Evolutionary conservation across 2,329 filamentous ascomycete genomes (phyloP), one percentile per base, ranked within the genome.

Genomic region (Monilinia vaccinii-corymbosi): DNA sequence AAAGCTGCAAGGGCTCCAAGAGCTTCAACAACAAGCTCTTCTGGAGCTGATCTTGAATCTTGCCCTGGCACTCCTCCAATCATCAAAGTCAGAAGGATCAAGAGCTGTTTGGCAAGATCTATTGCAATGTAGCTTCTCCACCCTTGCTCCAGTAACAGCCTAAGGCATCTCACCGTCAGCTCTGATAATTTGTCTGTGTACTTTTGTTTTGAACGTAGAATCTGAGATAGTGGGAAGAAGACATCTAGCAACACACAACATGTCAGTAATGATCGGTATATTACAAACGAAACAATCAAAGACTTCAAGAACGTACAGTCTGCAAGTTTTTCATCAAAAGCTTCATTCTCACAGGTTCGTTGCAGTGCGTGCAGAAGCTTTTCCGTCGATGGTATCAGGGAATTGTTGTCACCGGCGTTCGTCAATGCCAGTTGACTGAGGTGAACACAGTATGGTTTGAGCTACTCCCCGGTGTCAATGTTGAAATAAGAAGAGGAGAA

Each of bases 171-270:
- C 49, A 97, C 78, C 34, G 87, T 86, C 47, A 88, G 74, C 71
- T 99, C 94, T 9, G 94, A 76, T 45, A 89, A 77, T 40, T 81
- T 81, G 50, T 88, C 81, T 0, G 92, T 85, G 58, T 92, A 83
- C 51, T 81, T 79, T 63, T 88, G 83, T 66, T 89, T 87, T 63
- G 85, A 81, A 61, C 90, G 86, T 68, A 99, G 86, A 44, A 97
- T 84, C 67, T 94, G 88, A 0, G 90, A 91, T 0, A 99, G 77
- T 0, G 94, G 94, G 64, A 97, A 96, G 77, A 97, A 97, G 69
- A 89, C 82, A 77, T 97, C 58, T 60, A 11, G 13, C n/a, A 49
- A 23, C 38, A 34, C 31, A 44, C 14, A 34, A 28, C 21, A 32
- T 1, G 38, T 55, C n/a, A 55, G 51, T 34, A 9, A 11, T 44